Evolutionary conservation across 176 grass and related monocot genomes (phyloP), one percentile per base, ranked within the genome.

Genomic region (maize (Zea mays)): DNA sequence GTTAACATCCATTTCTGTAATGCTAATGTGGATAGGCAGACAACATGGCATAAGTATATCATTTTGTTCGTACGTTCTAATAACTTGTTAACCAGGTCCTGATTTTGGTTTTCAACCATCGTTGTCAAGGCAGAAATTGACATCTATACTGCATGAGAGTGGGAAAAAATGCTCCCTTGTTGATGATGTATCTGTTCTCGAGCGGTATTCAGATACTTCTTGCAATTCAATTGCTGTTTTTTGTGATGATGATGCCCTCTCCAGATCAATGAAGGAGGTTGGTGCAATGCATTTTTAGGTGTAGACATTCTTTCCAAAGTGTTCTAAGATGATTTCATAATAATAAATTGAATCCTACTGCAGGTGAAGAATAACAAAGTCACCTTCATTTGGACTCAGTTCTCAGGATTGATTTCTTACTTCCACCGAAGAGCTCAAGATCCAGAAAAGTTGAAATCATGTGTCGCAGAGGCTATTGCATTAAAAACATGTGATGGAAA

Each of bases 201-300:
- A 86, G 71, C 83, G 85, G 62, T 98, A 94, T 86, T 94, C 92
- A 63, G 95, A 98, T 90, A 79, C 89, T 84, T 88, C 85, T 54
- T 92, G 81, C 86, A 98, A 98, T 90, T 75, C 89, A 60, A 92
- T 98, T 84, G 72, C 91, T 60, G 78, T 85, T 67, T 88, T 87
- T 84, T 92, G 91, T 57, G 95, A 98, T 87, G 76, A 90, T 38
- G 87, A 98, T 34, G 89, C 95, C 13, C 92, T 98, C 62, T 92
- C 83, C 49, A 91, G 87, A 84, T 84, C 83, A 77, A 85, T 92
- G 68, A 98, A 94, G 65, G 91, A 94, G 92, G 95, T 98, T 73
- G 27, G 44, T 43, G 72, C 50, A 76, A 37, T 37, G 42, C 37
- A 72, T 40, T 57, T 27, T 57, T 48, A 80, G 33, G 63, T 7